These are phyloP conservation scores for Cladophialophora yegresii DNA, from an alignment of 2,329 filamentous ascomycete species.

Conservation along the genomic window DNA sequence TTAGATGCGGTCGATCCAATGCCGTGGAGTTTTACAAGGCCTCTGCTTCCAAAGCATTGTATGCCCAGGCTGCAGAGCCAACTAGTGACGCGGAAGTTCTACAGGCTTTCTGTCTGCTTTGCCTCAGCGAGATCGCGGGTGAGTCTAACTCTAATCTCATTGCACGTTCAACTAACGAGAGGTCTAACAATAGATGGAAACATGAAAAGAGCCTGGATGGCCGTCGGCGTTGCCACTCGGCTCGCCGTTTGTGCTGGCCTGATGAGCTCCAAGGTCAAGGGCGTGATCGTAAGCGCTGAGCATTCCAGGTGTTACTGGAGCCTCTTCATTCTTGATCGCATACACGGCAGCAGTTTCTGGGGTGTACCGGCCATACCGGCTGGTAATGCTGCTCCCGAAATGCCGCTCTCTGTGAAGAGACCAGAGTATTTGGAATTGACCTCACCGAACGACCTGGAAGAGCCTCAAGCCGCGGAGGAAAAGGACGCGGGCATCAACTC, in stretches of 20 bases:
- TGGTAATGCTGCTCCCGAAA: conserved; percentile 25
- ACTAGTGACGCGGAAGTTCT: conserved; percentile 17
- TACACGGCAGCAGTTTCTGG: conserved; percentile 30
- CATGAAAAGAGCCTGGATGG: conserved; percentile 30
- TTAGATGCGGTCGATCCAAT: conserved; percentile 33
- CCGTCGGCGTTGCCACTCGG: conserved; percentile 27
- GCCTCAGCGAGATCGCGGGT: conserved; percentile 30
- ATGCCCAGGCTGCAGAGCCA: conserved; percentile 20
- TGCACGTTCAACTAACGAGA: too few relatives aligned
- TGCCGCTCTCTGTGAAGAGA: conserved; percentile 12
- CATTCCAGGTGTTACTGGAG: conserved; percentile 31
- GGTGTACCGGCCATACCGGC: conserved; percentile 22
- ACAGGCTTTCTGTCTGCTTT: conserved; percentile 31
- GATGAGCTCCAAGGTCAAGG: conserved; percentile 5
- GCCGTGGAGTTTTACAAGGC: conserved; percentile 42
- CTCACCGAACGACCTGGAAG: background rate
- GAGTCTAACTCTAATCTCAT: background rate
- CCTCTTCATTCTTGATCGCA: conserved; percentile 31
- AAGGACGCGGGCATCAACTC: conserved; percentile 27
- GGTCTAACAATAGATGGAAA: conserved; percentile 23
- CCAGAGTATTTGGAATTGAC: background rate
- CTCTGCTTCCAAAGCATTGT: conserved; percentile 36
- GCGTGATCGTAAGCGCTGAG: conserved; percentile 9
- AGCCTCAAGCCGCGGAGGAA: conserved; percentile 6
- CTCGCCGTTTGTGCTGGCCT: conserved; percentile 25